A percentile compares a stretch with the other conserved stretches of the same genome.
Conservation (phyloP, 345 rosid species). For the Moricandia arvensis region DNA sequence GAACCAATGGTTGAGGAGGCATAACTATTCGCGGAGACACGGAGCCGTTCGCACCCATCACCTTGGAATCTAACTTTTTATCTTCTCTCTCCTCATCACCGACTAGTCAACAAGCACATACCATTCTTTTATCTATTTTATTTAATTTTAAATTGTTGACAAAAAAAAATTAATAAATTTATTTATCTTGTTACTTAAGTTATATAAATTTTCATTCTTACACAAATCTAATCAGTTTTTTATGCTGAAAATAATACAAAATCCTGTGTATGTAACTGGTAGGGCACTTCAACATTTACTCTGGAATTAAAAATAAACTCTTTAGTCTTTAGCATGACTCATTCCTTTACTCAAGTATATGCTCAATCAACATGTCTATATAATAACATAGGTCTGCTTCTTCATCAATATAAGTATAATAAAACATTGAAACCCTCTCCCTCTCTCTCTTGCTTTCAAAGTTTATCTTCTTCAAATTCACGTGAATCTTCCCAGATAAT, state of each 20-base stretch:
- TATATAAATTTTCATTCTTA: too few species aligned
- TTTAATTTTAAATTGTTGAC: too few species aligned
- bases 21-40: conserved; percentile 56
- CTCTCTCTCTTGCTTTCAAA: conserved; percentile 16
- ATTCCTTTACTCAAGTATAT: conserved; percentile 20
- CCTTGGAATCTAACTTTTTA: conserved; percentile 42
- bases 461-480: not conserved
- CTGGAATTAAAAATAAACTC: not conserved
- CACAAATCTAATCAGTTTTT: too few species aligned
- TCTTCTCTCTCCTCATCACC: conserved; percentile 29
- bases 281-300: not conserved
- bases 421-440: conserved; percentile 17
- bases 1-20: conserved; percentile 47
- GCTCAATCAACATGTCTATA: conserved; percentile 1
- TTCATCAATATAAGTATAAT: too few species aligned
- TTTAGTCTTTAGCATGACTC: conserved; percentile 11
- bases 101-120: conserved; percentile 38
- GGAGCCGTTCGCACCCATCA: conserved; percentile 57
- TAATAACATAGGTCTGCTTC: conserved; percentile 1
- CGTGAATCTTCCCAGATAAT: conserved; percentile 16
- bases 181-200: too few species aligned
- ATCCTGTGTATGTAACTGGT: not conserved
- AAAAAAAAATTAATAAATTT: too few species aligned
- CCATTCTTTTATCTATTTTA: not conserved
- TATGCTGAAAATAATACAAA: too few species aligned